Percentiles rank a stretch among this genome's conserved stretches.
Conservation (phyloP, 768 basidiomycete genomes). For the Candolleomyces aberdarensis region DNA sequence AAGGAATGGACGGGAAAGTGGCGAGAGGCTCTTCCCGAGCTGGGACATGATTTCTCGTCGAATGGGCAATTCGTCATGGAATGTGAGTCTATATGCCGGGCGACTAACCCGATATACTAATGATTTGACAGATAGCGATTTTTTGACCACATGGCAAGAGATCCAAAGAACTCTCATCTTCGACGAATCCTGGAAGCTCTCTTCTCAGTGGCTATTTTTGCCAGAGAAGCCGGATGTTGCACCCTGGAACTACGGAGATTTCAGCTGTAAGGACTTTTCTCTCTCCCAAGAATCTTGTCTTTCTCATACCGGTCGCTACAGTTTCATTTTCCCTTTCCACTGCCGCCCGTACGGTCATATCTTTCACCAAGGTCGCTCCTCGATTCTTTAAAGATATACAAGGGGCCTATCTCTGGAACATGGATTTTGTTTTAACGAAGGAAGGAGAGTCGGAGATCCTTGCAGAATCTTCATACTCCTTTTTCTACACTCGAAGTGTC, state of each 20-base stretch:
- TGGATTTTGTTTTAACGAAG: constrained; percentile 46
- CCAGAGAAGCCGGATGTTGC: constrained; percentile 27
- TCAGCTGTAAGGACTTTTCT: constrained; percentile 34
- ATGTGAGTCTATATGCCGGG: constrained; percentile 21
- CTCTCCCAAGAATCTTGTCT: not conserved
- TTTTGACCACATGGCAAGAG: constrained; percentile 32
- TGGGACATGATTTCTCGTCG: constrained; percentile 36
- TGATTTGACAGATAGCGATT: constrained; percentile 28
- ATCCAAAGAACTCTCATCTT: constrained; percentile 41
- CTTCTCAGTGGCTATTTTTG: constrained; percentile 41
- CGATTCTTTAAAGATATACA: constrained; percentile 41
- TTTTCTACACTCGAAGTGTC: constrained; percentile 29
- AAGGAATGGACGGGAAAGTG: constrained; percentile 44
- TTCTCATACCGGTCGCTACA: not conserved
- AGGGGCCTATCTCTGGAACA: constrained; percentile 31
- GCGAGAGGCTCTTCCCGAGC: constrained; percentile 29
- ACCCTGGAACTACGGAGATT: constrained; percentile 46
- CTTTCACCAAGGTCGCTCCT: constrained; percentile 41
- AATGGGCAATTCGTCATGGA: constrained; percentile 48
- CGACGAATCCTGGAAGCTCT: constrained; percentile 40
- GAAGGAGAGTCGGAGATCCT: constrained; percentile 27
- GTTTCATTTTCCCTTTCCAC: constrained; percentile 23
- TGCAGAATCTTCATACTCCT: constrained; percentile 23
- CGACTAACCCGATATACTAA: not conserved
- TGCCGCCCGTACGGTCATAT: constrained; percentile 34